Percentiles rank a stretch among this genome's conserved stretches.
Conservation (phyloP, 1,284 basidiomycete species). For the Ustilago esculenta region DNA sequence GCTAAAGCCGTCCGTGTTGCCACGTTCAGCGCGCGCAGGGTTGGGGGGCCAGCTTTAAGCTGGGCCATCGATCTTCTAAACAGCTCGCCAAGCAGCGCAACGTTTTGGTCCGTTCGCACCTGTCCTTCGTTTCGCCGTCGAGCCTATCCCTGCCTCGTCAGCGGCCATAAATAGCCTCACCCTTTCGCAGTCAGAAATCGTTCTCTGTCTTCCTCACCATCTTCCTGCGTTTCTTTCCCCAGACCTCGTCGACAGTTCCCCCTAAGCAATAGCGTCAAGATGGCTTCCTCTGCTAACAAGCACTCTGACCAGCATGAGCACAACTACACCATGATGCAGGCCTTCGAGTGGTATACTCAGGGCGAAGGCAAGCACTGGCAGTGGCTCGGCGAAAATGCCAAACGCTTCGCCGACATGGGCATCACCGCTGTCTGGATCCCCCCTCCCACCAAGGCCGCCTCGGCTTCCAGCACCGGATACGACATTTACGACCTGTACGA, state of each 20-base stretch:
- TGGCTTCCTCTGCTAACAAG: slow-evolving; percentile 54
- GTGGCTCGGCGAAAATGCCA: slow-evolving; percentile 78
- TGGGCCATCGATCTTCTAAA: not conserved
- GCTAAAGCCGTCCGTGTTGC: too few species aligned
- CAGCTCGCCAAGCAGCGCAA: not conserved
- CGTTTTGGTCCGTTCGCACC: not conserved
- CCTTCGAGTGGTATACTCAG: slow-evolving; percentile 69
- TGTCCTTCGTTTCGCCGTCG: too few species aligned
- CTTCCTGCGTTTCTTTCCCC: too few species aligned
- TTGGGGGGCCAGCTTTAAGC: too few species aligned
- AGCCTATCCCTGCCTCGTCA: too few species aligned
- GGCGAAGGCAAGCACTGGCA: slow-evolving; percentile 77
- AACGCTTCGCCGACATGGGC: slow-evolving; percentile 78
- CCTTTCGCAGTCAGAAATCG: too few species aligned
- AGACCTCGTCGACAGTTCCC: not conserved
- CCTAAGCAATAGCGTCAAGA: slow-evolving; percentile 9
- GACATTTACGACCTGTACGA: slow-evolving; percentile 66
- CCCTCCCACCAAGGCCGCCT: slow-evolving; percentile 68
- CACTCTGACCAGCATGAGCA: slow-evolving; percentile 47
- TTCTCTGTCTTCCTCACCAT: too few species aligned
- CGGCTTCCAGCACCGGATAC: slow-evolving; percentile 69
- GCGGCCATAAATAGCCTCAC: too few species aligned
- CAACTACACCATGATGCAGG: slow-evolving; percentile 57
- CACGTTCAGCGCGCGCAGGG: too few species aligned
- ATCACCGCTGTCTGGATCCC: slow-evolving; percentile 79